Evolutionary conservation across 2,329 filamentous ascomycete genomes (phyloP).

Genomic region (Aspergillus chevalieri): DNA sequence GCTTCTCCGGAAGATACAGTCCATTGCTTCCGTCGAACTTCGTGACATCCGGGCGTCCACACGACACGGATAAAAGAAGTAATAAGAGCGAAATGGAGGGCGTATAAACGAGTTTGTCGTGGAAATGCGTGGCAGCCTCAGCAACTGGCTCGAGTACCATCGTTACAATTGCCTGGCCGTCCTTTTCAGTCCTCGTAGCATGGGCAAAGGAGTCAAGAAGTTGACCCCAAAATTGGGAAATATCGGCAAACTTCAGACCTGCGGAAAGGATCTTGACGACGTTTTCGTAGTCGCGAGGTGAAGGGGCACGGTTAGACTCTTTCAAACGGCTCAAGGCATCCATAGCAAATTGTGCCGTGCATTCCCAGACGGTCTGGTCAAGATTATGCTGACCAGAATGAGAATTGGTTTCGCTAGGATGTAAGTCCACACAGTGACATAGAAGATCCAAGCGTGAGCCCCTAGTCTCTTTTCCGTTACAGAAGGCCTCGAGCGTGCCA

Average conservation of each 20-base stretch:
- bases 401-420: constrained; percentile 11
- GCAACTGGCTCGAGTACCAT: constrained; percentile 67
- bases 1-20: constrained; percentile 39
- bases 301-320: constrained; percentile 44
- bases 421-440: constrained; percentile 30
- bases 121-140: constrained; percentile 41
- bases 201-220: constrained; percentile 55
- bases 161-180: constrained; percentile 61
- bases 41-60: constrained; percentile 10
- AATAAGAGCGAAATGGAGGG: constrained; percentile 26
- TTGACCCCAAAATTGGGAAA: constrained; percentile 35
- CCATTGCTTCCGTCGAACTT: neutral
- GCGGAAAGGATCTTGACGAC: constrained; percentile 61
- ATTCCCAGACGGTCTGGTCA: constrained; percentile 29
- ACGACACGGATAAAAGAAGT: constrained; percentile 31
- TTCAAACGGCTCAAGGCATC: constrained; percentile 36
- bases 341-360: constrained; percentile 26
- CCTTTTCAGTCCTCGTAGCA: constrained; percentile 57
- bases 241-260: constrained; percentile 39
- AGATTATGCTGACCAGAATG: constrained; percentile 6
- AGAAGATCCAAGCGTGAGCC: constrained; percentile 33
- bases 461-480: constrained; percentile 28
- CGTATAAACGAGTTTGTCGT: constrained; percentile 27
- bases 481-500: constrained; percentile 27
- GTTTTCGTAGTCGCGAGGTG: constrained; percentile 61